A percentile compares a stretch with the other conserved stretches of the same genome.
Evolutionary conservation across 75 land plant species (phyloP).

Genomic region (Isoetes taiwanensis): DNA sequence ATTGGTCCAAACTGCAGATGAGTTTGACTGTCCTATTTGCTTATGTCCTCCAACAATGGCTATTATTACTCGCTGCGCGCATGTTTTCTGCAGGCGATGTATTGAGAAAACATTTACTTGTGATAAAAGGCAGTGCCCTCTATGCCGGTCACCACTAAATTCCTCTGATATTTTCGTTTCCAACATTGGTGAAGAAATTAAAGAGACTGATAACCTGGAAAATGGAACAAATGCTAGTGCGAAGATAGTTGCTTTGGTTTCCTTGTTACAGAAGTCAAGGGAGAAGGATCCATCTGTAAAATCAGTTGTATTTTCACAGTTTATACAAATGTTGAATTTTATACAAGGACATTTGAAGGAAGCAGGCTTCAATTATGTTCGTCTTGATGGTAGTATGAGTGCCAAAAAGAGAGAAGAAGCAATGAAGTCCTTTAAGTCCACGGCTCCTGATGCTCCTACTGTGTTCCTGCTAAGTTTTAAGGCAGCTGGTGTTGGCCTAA

Average conservation of each 20-base stretch:
- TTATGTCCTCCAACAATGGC: constrained; percentile 65
- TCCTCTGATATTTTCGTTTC: constrained; percentile 50
- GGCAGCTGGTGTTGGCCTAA: constrained; percentile 77
- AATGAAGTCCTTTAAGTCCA: constrained; percentile 39
- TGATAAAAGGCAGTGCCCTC: constrained; percentile 54
- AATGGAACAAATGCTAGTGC: constrained; percentile 32
- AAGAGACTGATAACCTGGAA: constrained; percentile 9
- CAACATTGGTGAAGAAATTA: constrained; percentile 20
- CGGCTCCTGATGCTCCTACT: constrained; percentile 31
- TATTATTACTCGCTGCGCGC: constrained; percentile 76
- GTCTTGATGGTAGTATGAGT: constrained; percentile 76
- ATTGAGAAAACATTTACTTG: constrained; percentile 52
- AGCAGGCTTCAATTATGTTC: constrained; percentile 52
- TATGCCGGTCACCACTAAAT: constrained; percentile 57
- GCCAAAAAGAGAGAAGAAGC: constrained; percentile 55
- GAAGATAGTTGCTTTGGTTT: constrained; percentile 46
- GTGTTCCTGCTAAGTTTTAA: constrained; percentile 72
- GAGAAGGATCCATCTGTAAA: constrained; percentile 44
- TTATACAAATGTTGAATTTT: constrained; percentile 50
- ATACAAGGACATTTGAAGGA: constrained; percentile 47
- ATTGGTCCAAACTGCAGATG: constrained; percentile 73
- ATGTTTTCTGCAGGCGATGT: constrained; percentile 74
- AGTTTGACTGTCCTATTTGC: constrained; percentile 93
- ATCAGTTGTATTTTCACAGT: constrained; percentile 87
- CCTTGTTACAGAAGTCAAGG: constrained; percentile 29